Evolutionary conservation across 2,329 filamentous ascomycete genomes (phyloP).

Genomic region (Aspergillus versicolor): DNA sequence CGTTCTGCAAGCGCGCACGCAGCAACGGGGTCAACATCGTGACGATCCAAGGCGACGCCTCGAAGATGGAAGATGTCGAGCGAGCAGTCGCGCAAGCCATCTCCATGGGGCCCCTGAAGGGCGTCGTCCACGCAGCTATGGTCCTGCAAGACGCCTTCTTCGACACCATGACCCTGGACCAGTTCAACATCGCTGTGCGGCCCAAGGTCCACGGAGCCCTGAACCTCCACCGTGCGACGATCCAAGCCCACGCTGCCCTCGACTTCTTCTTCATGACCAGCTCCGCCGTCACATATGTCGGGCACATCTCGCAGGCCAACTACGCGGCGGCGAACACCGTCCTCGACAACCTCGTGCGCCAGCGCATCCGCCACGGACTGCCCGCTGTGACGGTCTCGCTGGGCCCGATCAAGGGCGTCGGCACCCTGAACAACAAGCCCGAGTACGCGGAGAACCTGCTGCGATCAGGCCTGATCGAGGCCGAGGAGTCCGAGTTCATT

Average conservation of each 20-base stretch:
- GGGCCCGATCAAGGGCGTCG: neutral
- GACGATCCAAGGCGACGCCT: neutral
- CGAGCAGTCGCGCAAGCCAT: neutral
- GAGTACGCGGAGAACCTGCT: neutral
- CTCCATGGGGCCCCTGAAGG: slow-evolving; percentile 6
- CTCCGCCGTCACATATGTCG: slow-evolving; percentile 21
- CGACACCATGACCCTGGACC: slow-evolving; percentile 49
- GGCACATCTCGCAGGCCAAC: neutral
- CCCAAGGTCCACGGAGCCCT: slow-evolving; percentile 54
- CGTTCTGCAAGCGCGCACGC: neutral
- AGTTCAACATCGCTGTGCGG: slow-evolving; percentile 45
- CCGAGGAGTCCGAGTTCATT: neutral
- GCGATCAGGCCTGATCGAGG: neutral
- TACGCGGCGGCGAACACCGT: neutral
- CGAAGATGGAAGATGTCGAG: slow-evolving; percentile 6
- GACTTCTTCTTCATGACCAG: slow-evolving; percentile 32
- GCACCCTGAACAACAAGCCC: neutral
- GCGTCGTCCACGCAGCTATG: slow-evolving; percentile 21
- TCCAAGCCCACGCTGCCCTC: slow-evolving; percentile 8
- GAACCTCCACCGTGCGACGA: slow-evolving; percentile 48
- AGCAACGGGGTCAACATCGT: neutral
- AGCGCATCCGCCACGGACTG: neutral
- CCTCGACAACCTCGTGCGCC: neutral
- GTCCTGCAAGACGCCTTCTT: slow-evolving; percentile 48
- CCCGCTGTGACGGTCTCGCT: neutral